Evolutionary conservation across 495 filamentous ascomycete species (phyloP).

Genomic region (Daldinia caldariorum): DNA sequence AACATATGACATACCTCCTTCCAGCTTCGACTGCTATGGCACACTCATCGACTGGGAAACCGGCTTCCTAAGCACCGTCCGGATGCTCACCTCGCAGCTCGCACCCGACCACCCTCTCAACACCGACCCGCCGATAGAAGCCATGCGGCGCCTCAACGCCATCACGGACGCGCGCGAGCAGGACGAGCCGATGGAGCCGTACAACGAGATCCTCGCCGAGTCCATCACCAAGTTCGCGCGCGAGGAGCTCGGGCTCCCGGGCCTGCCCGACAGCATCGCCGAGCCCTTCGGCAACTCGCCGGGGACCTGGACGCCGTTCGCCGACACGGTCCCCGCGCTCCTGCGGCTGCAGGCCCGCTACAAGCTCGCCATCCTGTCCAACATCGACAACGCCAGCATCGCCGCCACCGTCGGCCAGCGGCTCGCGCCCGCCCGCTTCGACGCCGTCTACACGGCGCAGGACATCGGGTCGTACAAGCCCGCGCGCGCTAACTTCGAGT

Average conservation of each 20-base stretch:
- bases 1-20: slow-evolving; percentile 23
- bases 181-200: slow-evolving; percentile 62
- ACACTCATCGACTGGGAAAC: slow-evolving; percentile 83
- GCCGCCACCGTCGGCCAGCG: slow-evolving; percentile 60
- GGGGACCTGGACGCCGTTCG: slow-evolving; percentile 70
- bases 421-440: slow-evolving; percentile 60
- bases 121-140: slow-evolving; percentile 46
- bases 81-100: slow-evolving; percentile 56
- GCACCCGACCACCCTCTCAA: slow-evolving; percentile 55
- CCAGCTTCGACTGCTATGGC: slow-evolving; percentile 81
- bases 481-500: slow-evolving; percentile 69
- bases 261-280: slow-evolving; percentile 47
- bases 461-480: slow-evolving; percentile 83
- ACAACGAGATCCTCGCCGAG: slow-evolving; percentile 64
- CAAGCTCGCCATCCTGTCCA: slow-evolving; percentile 77
- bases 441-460: slow-evolving; percentile 77
- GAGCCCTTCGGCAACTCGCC: slow-evolving; percentile 64
- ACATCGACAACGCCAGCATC: slow-evolving; percentile 74
- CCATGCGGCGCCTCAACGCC: slow-evolving; percentile 49
- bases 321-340: slow-evolving; percentile 70
- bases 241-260: slow-evolving; percentile 51
- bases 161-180: slow-evolving; percentile 53
- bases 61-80: slow-evolving; percentile 46
- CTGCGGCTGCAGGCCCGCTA: slow-evolving; percentile 64
- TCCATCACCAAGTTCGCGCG: slow-evolving; percentile 60